Percentiles rank a stretch among this genome's conserved stretches.
phyloP scores from a whole-genome alignment of 371 early-diverging fungal genomes.

The Syncephalastrum monosporum region DNA sequence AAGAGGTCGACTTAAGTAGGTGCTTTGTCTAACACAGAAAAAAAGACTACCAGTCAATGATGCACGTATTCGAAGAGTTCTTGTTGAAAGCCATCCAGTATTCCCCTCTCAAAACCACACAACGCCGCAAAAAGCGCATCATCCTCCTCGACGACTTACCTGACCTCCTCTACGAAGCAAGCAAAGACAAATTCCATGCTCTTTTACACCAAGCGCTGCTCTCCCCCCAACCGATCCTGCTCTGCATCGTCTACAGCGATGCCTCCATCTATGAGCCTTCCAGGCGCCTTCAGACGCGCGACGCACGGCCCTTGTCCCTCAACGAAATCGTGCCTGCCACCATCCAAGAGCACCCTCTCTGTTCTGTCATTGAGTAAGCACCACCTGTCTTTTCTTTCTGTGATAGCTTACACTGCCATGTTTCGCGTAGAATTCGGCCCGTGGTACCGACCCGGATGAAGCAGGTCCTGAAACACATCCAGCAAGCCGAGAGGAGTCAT shows the following conservation, averaged over 20 bases:
- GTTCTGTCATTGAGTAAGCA: constrained; percentile 17
- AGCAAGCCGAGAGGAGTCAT: not conserved
- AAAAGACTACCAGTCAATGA: constrained; percentile 18
- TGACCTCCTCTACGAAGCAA: constrained; percentile 20
- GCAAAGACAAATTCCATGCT: constrained; percentile 22
- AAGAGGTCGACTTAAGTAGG: not conserved
- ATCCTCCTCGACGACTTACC: constrained; percentile 47
- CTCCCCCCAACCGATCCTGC: constrained; percentile 13
- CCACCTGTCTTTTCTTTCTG: too few relatives aligned
- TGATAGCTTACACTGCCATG: not conserved
- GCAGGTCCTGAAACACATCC: constrained; percentile 15
- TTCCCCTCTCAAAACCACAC: constrained; percentile 5
- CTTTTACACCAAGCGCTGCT: constrained; percentile 7
- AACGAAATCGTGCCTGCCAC: constrained; percentile 16
- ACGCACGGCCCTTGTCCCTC: not conserved
- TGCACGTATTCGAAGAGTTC: constrained; percentile 18
- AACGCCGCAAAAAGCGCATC: constrained; percentile 16
- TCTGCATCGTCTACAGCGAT: constrained; percentile 28
- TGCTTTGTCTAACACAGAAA: not conserved
- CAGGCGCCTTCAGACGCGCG: too few relatives aligned
- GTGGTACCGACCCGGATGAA: constrained; percentile 13
- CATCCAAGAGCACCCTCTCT: constrained; percentile 5
- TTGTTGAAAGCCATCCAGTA: constrained; percentile 14
- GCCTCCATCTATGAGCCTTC: constrained; percentile 5
- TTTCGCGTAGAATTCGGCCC: constrained; percentile 26